Base-by-base conservation (phyloP, 208 protist genomes). In the Strigomonas culicis region DNA sequence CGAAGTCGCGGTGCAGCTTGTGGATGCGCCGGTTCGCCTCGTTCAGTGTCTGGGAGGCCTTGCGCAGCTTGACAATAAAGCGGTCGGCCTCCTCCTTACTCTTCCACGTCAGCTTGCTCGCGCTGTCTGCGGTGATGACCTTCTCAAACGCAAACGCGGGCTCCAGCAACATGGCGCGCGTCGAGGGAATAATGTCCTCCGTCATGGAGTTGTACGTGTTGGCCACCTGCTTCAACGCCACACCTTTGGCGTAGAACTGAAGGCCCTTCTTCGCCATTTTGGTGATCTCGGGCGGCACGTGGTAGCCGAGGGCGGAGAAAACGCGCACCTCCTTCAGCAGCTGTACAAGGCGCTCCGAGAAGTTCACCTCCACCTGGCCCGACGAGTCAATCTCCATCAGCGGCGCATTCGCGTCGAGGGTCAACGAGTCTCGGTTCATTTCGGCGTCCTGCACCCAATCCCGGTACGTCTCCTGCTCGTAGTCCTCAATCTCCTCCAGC, bases 21-120 rank as follows among this genome's bases (percentile, higher is more conserved):
- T 97, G 94, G 15, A 99, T 83, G 64, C 84, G 82, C 44, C 96
- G 87, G 72, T 98, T 98, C 80, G 93, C 88, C 34, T 89, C 79
- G 6, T 82, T 96, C 46, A 98, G 78, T 25, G 78, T 68, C 63
- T 95, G 87, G 17, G 90, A 84, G 22, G 92, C 93, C 31, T 59
- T 59, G 43, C 89, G 88, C 32, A 98, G 77, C 66, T 93, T 86
- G 21, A 53, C 63, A 55, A 95, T 94, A 68, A 95, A 98, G 36
- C 74, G 73, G 19, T 92, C 86, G 6, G 90, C 80, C 62, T 95
- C 89, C 36, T 78, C 74, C 31, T 77, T 74, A 55, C 86, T 93
- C 59, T 78, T 75, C 88, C 91, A 97, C 39, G 92, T 96, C 27
- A 96, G 75, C 57, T 90, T 82, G 53, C 80, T 82, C 32, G 82